These are phyloP conservation scores for Primulina tabacum DNA, from an alignment of 257 asterid species.

Conservation along the genomic window DNA sequence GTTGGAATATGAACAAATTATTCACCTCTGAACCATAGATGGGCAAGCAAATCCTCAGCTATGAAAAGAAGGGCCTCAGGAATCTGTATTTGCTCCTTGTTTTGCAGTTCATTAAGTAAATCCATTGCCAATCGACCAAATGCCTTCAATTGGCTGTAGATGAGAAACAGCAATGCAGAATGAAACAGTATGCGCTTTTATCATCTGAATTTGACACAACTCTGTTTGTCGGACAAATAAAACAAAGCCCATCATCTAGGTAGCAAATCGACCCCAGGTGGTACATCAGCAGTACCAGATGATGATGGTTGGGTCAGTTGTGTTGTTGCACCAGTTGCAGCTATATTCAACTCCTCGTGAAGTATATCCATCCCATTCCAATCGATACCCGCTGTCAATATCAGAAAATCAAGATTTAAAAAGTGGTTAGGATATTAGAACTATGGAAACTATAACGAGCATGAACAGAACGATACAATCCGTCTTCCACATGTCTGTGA, in stretches of 20 bases:
- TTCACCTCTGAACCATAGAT: constrained; percentile 21
- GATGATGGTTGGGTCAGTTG: constrained; percentile 40
- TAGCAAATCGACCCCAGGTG: constrained; percentile 40
- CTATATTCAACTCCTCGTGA: constrained; percentile 54
- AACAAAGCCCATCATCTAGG: constrained; percentile 48
- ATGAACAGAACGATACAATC: constrained; percentile 51
- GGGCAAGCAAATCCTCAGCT: constrained; percentile 22
- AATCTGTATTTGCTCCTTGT: not conserved
- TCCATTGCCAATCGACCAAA: constrained; percentile 18
- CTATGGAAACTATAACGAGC: constrained; percentile 3
- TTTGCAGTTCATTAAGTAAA: constrained; percentile 24
- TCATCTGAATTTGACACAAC: constrained; percentile 17
- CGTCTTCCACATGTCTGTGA: constrained; percentile 91
- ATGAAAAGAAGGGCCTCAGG: not conserved
- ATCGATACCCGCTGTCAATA: constrained; percentile 48
- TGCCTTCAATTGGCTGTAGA: constrained; percentile 17
- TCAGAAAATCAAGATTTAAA: constrained; percentile 22
- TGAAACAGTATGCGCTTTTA: constrained; percentile 13
- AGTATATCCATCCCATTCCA: constrained; percentile 63
- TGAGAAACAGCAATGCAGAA: constrained; percentile 17
- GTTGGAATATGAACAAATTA: constrained; percentile 13
- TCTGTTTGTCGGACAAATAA: constrained; percentile 2
- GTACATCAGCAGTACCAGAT: constrained; percentile 34
- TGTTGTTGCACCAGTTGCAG: constrained; percentile 40
- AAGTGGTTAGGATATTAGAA: not conserved